A percentile compares a stretch with the other conserved stretches of the same genome.
Evolutionary conservation across 208 protist species (phyloP).

Genomic region (Crithidia brevicula): DNA sequence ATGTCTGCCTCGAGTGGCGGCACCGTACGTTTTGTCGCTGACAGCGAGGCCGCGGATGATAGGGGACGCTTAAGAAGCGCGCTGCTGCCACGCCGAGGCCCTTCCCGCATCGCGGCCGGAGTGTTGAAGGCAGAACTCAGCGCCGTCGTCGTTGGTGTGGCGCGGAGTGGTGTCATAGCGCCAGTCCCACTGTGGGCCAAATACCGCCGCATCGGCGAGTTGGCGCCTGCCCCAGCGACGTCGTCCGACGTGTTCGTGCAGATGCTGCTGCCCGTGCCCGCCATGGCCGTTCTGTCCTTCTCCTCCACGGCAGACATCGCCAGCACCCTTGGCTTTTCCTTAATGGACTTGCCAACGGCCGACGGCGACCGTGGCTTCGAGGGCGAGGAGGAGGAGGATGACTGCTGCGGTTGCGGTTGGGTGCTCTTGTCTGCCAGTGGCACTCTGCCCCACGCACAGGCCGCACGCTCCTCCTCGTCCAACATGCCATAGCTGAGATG

Average conservation of each 20-base stretch:
- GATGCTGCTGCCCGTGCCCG: neutral
- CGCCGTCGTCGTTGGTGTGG: constrained; percentile 11
- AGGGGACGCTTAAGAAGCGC: neutral
- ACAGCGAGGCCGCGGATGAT: neutral
- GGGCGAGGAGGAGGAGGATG: no score
- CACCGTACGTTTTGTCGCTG: neutral
- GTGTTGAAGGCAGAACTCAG: constrained; percentile 19
- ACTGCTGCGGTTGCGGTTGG: neutral
- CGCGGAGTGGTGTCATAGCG: constrained; percentile 19
- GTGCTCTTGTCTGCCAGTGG: neutral
- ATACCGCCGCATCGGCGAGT: constrained; percentile 14
- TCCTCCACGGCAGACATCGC: no score
- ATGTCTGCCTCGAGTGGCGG: constrained; percentile 15
- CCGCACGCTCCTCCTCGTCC: constrained; percentile 23
- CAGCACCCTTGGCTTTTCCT: no score
- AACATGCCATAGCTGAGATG: constrained; percentile 35
- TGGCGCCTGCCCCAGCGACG: neutral
- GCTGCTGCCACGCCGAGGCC: neutral
- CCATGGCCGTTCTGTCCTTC: neutral
- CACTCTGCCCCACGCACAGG: constrained; percentile 15
- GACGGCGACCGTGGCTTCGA: neutral
- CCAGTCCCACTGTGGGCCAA: constrained; percentile 1
- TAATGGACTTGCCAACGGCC: neutral
- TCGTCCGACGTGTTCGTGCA: constrained; percentile 1
- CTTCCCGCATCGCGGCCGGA: constrained; percentile 16